Evolutionary conservation across 192 early-diverging fungal species (phyloP).

Genomic region (Gonapodya sp.): DNA sequence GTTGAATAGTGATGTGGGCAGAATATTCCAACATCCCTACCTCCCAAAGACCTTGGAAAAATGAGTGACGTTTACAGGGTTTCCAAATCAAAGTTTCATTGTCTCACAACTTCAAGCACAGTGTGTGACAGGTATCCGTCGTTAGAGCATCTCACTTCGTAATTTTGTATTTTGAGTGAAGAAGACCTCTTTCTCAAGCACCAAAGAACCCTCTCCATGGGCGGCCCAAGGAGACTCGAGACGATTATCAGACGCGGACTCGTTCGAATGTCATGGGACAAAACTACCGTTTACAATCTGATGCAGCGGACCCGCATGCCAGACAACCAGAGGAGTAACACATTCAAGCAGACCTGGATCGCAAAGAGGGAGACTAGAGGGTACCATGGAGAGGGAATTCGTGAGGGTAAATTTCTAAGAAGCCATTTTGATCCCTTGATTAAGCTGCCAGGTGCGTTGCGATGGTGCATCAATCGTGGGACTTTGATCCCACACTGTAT

Average conservation of each 20-base stretch:
- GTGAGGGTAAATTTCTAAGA: conserved; percentile 68
- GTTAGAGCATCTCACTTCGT: too few relatives aligned
- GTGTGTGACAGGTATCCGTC: too few relatives aligned
- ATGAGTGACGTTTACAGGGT: too few relatives aligned
- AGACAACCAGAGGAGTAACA: conserved; percentile 47
- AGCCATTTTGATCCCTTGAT: conserved; percentile 12
- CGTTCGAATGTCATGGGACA: conserved; percentile 93
- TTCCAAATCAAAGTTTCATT: too few relatives aligned
- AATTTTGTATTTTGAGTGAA: too few relatives aligned
- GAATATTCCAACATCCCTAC: too few relatives aligned
- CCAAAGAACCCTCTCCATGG: too few relatives aligned
- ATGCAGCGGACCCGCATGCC: conserved; percentile 36
- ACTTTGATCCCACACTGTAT: too few relatives aligned
- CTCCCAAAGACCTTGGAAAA: too few relatives aligned
- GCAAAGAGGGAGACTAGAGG: conserved; percentile 85
- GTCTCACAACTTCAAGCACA: too few relatives aligned
- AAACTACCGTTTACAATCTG: conserved; percentile 82
- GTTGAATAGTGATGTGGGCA: too few relatives aligned
- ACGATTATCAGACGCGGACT: conserved; percentile 35
- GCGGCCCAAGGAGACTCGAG: background rate
- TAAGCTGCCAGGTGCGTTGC: conserved; percentile 3
- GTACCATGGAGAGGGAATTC: conserved; percentile 89
- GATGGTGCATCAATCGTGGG: background rate
- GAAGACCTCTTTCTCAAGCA: too few relatives aligned
- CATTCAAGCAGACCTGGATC: conserved; percentile 91